Evolutionary conservation across 1,139 yeast species (phyloP).

Genomic region (Geotrichum cucujoidarum): DNA sequence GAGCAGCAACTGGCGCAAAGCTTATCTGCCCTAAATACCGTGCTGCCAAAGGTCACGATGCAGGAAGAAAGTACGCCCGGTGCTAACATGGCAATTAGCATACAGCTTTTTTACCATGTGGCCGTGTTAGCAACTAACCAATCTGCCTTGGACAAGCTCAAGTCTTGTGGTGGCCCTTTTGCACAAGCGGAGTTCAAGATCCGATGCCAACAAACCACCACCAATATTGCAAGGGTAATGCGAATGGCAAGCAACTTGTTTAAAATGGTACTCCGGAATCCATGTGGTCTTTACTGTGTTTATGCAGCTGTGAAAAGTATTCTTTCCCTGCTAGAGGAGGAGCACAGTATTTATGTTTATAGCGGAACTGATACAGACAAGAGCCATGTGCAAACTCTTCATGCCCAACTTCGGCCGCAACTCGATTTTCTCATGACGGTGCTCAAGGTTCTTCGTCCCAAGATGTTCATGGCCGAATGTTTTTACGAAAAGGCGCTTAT

Average conservation of each 20-base stretch:
- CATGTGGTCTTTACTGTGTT: constrained; percentile 24
- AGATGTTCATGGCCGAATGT: constrained; percentile 24
- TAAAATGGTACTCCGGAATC: constrained; percentile 19
- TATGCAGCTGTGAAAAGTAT: constrained; percentile 29
- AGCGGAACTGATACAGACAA: neutral
- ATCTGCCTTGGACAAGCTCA: constrained; percentile 15
- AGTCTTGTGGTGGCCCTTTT: constrained; percentile 18
- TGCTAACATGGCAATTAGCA: constrained; percentile 15
- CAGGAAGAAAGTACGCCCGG: neutral
- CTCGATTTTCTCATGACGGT: constrained; percentile 29
- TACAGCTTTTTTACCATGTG: constrained; percentile 25
- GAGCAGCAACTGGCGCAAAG: constrained; percentile 21
- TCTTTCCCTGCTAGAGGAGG: constrained; percentile 24
- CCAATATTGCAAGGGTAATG: constrained; percentile 24
- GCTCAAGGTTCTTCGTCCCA: constrained; percentile 21
- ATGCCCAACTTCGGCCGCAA: constrained; percentile 18
- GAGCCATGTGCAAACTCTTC: neutral
- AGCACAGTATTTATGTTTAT: constrained; percentile 12
- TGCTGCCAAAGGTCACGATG: constrained; percentile 21
- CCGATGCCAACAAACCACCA: constrained; percentile 25
- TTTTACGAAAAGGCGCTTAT: constrained; percentile 20
- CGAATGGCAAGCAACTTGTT: constrained; percentile 24
- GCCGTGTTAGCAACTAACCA: constrained; percentile 26
- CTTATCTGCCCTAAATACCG: constrained; percentile 17
- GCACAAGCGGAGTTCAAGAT: constrained; percentile 21